Evolutionary conservation across 441 rosid genomes (phyloP).

Genomic region (Adansonia gregorii): DNA sequence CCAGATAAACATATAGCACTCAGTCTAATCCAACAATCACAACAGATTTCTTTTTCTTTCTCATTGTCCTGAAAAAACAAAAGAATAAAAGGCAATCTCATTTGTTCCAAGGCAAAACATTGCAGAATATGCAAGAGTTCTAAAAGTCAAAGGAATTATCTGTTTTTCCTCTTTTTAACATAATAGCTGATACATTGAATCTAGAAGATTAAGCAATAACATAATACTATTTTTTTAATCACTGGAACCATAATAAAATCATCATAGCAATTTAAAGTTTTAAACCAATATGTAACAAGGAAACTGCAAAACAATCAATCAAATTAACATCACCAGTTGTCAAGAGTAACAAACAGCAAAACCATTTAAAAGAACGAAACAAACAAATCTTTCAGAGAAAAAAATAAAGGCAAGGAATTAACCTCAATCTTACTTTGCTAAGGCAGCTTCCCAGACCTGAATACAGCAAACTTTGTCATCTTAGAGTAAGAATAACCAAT

Average conservation of each 20-base stretch:
- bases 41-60: too few relatives aligned
- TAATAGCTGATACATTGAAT: background rate
- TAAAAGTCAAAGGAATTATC: too few relatives aligned
- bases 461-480: slow-evolving; percentile 58
- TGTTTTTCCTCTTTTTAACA: background rate
- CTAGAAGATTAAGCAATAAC: background rate
- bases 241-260: background rate
- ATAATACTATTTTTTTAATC: background rate
- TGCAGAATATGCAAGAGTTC: too few relatives aligned
- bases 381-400: background rate
- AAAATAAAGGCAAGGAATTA: background rate
- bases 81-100: background rate
- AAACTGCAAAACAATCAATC: background rate
- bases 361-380: background rate
- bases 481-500: slow-evolving; percentile 54
- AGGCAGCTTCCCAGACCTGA: slow-evolving; percentile 61
- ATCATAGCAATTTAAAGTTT: background rate
- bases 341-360: background rate
- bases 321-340: background rate
- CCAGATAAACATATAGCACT: too few relatives aligned
- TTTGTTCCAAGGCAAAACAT: too few relatives aligned
- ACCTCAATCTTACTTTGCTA: slow-evolving; percentile 35
- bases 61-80: background rate
- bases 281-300: background rate
- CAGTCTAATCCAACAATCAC: too few relatives aligned